Base-by-base conservation (phyloP, 1,139 yeast genomes). In the Protomyces inouyei region DNA sequence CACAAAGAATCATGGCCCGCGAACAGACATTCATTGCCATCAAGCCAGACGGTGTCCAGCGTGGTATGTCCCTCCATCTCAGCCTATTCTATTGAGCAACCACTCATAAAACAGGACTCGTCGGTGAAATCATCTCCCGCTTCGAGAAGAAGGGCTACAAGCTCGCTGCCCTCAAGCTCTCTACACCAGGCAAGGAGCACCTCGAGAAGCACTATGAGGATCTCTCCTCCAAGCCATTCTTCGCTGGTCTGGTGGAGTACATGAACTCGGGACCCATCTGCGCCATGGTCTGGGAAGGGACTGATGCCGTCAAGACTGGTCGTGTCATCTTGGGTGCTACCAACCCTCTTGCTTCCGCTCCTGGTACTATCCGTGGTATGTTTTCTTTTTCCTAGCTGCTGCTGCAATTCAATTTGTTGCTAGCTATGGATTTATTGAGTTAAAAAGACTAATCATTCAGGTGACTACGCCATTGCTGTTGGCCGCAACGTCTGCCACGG, bases 271-370 rank as follows among this genome's bases (percentile, higher is more conserved):
- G 99, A 74, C 99, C 99, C 78, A 89, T 95, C 73, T 85, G 93
- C 75, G 98, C 98, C 74, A 95, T 97, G 78, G 98, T 92, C 74
- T 95, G 98, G 98, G 98, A 95, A 82, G 99, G 99, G 81, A 93
- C 92, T 85, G 97, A 93, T 77, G 98, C 86, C 78, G 98, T 95
- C 80, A 91, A 91, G 84, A 96, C 89, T 80, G 98, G 98, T 79
- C 89, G 99, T 83, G 69, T 84, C 76, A 86, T 95, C 78, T 86
- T 95, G 76, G 99, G 99, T 82, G 98, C 98, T 73, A 95, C 98
- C 82, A 92, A 95, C 89, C 99, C 99, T 78, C 85, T 88, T 78
- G 85, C 83, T 75, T 88, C 97, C 74, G 93, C 95, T 72, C 98
- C 98, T 80, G 99, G 98, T 80, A 93, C 99, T 82, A 93, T 95